Evolutionary conservation across 352 stramenopile genomes (phyloP).

Genomic region (Phytophthora aleatoria): DNA sequence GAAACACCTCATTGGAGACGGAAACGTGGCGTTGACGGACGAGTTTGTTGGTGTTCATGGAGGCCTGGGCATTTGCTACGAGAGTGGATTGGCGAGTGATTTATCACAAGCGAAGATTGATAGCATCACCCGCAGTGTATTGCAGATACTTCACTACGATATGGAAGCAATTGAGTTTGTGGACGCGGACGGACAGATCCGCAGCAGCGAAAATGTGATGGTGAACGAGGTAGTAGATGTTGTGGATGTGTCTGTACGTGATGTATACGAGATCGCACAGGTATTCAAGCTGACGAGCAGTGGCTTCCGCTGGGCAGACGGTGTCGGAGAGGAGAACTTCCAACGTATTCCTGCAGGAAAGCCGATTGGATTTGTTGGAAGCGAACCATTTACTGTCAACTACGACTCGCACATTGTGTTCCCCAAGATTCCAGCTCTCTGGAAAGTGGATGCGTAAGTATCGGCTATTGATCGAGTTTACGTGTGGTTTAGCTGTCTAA

Average conservation of each 20-base stretch:
- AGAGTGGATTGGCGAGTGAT: slow-evolving; percentile 68
- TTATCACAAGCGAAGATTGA: slow-evolving; percentile 52
- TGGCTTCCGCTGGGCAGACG: slow-evolving; percentile 63
- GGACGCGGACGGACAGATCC: slow-evolving; percentile 13
- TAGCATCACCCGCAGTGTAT: slow-evolving; percentile 42
- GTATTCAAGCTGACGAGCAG: slow-evolving; percentile 64
- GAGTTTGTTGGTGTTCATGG: slow-evolving; percentile 69
- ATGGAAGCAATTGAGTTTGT: slow-evolving; percentile 35
- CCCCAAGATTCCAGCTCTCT: slow-evolving; percentile 62
- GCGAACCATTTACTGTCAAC: slow-evolving; percentile 48
- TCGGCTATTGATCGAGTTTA: not conserved
- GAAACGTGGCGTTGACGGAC: slow-evolving; percentile 65
- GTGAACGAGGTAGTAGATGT: not conserved
- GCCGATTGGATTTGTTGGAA: slow-evolving; percentile 56
- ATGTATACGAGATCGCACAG: slow-evolving; percentile 57
- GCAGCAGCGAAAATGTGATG: not conserved
- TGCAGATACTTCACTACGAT: slow-evolving; percentile 58
- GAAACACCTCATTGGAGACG: slow-evolving; percentile 57
- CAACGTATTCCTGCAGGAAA: slow-evolving; percentile 43
- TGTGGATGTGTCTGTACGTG: not conserved
- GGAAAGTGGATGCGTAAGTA: slow-evolving; percentile 62
- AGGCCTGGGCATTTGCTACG: slow-evolving; percentile 69
- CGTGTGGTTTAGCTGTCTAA: slow-evolving; percentile 5
- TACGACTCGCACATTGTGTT: slow-evolving; percentile 76
- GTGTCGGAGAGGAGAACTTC: slow-evolving; percentile 68